phyloP scores from a whole-genome alignment of 805 yeast genomes.

The Kodamaea nitidulidarum region DNA sequence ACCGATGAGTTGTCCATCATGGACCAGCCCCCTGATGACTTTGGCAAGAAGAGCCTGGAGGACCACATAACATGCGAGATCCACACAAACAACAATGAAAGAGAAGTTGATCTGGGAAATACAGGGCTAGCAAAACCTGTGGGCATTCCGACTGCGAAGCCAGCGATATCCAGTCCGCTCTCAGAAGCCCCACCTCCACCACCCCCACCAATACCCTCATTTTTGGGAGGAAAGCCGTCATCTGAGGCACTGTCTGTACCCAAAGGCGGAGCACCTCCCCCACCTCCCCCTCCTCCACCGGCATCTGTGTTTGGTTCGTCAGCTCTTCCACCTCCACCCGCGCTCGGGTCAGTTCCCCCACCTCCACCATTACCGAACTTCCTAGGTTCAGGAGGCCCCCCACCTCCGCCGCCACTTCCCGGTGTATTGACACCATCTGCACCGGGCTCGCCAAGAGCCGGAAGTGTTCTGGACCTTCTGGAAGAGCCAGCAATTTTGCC shows the following conservation, averaged over 20 bases:
- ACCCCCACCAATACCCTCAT: conserved; percentile 4
- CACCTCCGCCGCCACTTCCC: conserved; percentile 20
- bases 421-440: background rate
- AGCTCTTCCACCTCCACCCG: conserved; percentile 16
- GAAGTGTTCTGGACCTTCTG: background rate
- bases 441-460: conserved; percentile 1
- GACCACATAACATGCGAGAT: background rate
- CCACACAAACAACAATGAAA: background rate
- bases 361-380: conserved; percentile 6
- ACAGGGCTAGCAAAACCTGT: background rate
- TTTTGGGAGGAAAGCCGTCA: too few relatives aligned
- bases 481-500: background rate
- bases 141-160: background rate
- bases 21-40: conserved; percentile 7
- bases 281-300: conserved; percentile 16
- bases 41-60: conserved; percentile 3
- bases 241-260: too few relatives aligned
- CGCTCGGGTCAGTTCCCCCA: conserved; percentile 16
- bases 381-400: conserved; percentile 13
- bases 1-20: conserved; percentile 12
- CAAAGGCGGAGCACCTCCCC: too few relatives aligned
- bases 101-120: background rate
- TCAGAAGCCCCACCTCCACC: conserved; percentile 5
- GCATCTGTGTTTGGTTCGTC: background rate
- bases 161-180: background rate